Evolutionary conservation across 2,329 filamentous ascomycete species (phyloP).

Genomic region (Penicillium sclerotigenum): DNA sequence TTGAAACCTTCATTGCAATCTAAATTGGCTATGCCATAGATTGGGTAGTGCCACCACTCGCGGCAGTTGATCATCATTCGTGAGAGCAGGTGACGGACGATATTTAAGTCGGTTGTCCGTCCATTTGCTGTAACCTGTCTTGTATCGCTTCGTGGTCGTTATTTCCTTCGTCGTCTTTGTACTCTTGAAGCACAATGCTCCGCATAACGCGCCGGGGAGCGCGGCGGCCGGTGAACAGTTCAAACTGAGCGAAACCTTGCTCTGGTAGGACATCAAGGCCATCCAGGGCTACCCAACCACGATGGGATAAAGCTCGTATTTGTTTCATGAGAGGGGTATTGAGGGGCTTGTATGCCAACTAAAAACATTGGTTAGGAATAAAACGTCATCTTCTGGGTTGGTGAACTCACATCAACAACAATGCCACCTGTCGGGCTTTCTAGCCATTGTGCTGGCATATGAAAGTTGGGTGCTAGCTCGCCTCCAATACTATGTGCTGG

Average conservation of each 20-base stretch:
- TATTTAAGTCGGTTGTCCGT: constrained; percentile 32
- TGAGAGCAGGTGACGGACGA: constrained; percentile 57
- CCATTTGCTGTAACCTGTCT: constrained; percentile 30
- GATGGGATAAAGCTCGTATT: constrained; percentile 36
- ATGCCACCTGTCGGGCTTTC: constrained; percentile 41
- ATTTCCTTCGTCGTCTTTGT: constrained; percentile 34
- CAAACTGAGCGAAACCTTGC: constrained; percentile 42
- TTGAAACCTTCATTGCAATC: no score
- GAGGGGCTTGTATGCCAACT: constrained; percentile 43
- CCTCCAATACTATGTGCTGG: constrained; percentile 38
- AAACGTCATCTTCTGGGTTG: neutral
- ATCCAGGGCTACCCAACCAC: constrained; percentile 41
- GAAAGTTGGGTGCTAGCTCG: constrained; percentile 36
- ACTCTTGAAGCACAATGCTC: constrained; percentile 36
- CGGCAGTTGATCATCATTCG: neutral
- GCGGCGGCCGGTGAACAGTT: constrained; percentile 40
- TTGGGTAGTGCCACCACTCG: neutral
- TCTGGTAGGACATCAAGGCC: constrained; percentile 41
- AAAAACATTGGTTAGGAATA: constrained; percentile 1
- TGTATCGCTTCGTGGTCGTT: constrained; percentile 31
- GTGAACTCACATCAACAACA: constrained; percentile 38
- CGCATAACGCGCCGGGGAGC: constrained; percentile 40
- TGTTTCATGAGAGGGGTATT: constrained; percentile 39
- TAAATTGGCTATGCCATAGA: neutral
- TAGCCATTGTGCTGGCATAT: constrained; percentile 38